Base-by-base conservation (phyloP, 805 yeast genomes). In the Starmerella stigmatis region DNA sequence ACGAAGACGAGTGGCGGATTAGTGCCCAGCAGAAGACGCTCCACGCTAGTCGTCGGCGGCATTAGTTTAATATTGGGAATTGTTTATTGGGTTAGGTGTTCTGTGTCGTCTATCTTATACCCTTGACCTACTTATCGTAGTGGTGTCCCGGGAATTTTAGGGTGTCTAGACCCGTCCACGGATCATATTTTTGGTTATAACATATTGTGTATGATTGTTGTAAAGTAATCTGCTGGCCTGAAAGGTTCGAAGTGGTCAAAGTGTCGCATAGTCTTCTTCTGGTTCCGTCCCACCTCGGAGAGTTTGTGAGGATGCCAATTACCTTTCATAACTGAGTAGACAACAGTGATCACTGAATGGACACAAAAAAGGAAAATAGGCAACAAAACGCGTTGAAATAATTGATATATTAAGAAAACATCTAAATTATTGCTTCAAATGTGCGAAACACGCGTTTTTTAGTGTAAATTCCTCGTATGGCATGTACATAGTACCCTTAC, bases 1-100 rank as follows among this genome's bases (percentile, higher is more conserved):
- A 72, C 51, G 82, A 76, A 53, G 75, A 79, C 51, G 72, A 78
- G 2, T 86, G 96, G 96, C 70, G 94, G 47, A 62, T 86, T 45
- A 79, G 83, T 57, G 64, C 66, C 16, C 67, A 65, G 41, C 40
- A 38, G 12, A 30, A 30, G 19, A 42, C 43, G 4, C 20, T 38
- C 13, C 4, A 15, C 29, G 16, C 40, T 4, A 22, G 15, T 12
- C 28, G 15, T 12, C 28, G 40, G 11, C 29, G 29, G 10, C 30
- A 21, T 19, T 34, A 20, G 20, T 12, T 19, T 21, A 9, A 11
- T 8, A 11, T 11, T 25, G 11, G 27, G 37, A 11, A 15, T 9
- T 21, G 23, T 7, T 2, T 19, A 1, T 12, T 29, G 43, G 41
- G 34, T 30, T 21, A 1, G 43, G 32, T 35, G 25, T 20, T 16